Base-by-base conservation (phyloP, 176 grass and related monocot species). In the Panicum miliaceum region DNA sequence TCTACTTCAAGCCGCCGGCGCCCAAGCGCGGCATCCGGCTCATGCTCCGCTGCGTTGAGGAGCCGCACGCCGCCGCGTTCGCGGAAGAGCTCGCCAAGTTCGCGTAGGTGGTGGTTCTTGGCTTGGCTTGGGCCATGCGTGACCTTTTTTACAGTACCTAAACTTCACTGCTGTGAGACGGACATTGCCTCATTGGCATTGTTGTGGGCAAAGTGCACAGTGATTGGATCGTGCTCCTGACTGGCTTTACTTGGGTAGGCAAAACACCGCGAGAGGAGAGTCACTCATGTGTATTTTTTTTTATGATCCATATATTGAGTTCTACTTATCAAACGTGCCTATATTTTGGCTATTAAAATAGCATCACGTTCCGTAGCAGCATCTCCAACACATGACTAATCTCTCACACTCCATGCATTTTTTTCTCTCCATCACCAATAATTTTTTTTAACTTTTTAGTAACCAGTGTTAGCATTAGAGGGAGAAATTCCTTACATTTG, bases 11-110 rank as follows among this genome's bases (percentile, higher is more conserved):
- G 81, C 92, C 94, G 25, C 86, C 88, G 5, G 60, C 56, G 16
- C 94, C 94, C n/a, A 89, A 92, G 90, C 90, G 76, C 8, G 92
- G 94, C 60, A 92, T 92, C 63, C 85, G 86, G 12, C 82, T 97
- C 56, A 92, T 97, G 89, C 86, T 89, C 78, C 85, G 86, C 18
- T 97, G 90, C 61, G 92, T 97, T 7, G 92, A 92, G 83, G 81
- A 92, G 64, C 83, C 89, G 53, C 92, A 94, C 59, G 60, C 81
- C 4, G 58, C 86, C 0, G 84, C 60, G 18, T 92, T 97, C 88
- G 75, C 75, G 36, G 72, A 87, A 0, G 88, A 92, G 61, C 67
- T 97, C 70, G 83, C 81, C 78, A 92, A 88, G 82, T 90, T 87
- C 57, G 73, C 73, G 1, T 90, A 82, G 64, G 72, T 20, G 27